Evolutionary conservation across 2,329 filamentous ascomycete species (phyloP).

Genomic region (Cadophora sp.): DNA sequence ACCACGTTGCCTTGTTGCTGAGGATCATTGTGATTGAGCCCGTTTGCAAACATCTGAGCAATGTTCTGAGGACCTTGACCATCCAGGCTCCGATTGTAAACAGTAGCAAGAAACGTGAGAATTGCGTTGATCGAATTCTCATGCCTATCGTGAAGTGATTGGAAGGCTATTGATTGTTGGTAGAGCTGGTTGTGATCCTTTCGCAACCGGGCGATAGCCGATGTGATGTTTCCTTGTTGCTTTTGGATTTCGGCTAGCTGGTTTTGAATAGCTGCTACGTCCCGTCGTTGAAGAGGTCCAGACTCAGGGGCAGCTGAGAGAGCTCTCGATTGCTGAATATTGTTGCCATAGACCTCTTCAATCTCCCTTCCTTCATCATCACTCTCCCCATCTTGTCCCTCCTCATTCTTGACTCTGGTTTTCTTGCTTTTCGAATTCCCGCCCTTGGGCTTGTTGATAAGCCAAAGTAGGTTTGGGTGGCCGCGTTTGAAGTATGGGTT

Average conservation of each 20-base stretch:
- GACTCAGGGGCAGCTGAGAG: slow-evolving; percentile 44
- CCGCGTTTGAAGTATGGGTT: slow-evolving; percentile 96
- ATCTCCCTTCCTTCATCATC: slow-evolving; percentile 66
- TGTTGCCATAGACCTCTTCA: slow-evolving; percentile 45
- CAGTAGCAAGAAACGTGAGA: slow-evolving; percentile 92
- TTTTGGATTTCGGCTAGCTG: slow-evolving; percentile 84
- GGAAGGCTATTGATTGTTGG: slow-evolving; percentile 86
- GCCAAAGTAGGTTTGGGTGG: slow-evolving; percentile 89
- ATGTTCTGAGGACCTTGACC: slow-evolving; percentile 81
- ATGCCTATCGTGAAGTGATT: slow-evolving; percentile 92
- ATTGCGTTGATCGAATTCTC: slow-evolving; percentile 99
- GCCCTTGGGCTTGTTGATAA: slow-evolving; percentile 94
- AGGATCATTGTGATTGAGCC: slow-evolving; percentile 67
- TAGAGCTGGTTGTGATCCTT: slow-evolving; percentile 89
- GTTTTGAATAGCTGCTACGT: slow-evolving; percentile 77
- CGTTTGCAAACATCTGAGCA: slow-evolving; percentile 81
- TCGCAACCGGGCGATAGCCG: slow-evolving; percentile 79
- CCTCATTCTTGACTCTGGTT: slow-evolving; percentile 61
- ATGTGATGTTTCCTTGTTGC: slow-evolving; percentile 86
- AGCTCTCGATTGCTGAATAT: slow-evolving; percentile 53
- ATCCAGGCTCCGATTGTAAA: slow-evolving; percentile 92
- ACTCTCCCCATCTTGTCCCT: slow-evolving; percentile 72
- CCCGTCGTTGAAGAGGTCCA: slow-evolving; percentile 67
- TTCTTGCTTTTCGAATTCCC: slow-evolving; percentile 62
- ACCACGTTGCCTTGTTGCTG: slow-evolving; percentile 62